Evolutionary conservation across 108 stramenopile species (phyloP).

Genomic region (Cyclotella atomus): DNA sequence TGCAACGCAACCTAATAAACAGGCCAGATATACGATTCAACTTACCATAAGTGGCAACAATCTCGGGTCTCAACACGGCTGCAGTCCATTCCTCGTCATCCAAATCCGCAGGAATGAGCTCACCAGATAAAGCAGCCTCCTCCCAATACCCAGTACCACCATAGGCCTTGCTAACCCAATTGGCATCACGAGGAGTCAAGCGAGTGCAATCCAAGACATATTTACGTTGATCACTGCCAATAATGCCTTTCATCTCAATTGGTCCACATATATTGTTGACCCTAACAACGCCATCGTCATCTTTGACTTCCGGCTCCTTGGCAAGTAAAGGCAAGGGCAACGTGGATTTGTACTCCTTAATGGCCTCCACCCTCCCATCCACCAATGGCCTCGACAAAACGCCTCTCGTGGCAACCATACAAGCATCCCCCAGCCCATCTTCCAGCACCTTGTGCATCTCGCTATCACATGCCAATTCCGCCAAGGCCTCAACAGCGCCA

Average conservation of each 20-base stretch:
- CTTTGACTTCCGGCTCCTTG: constrained; percentile 47
- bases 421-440: constrained; percentile 60
- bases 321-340: constrained; percentile 4
- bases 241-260: constrained; percentile 92
- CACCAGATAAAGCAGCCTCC: constrained; percentile 3
- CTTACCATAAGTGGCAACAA: constrained; percentile 74
- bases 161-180: constrained; percentile 79
- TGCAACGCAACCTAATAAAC: too few relatives aligned
- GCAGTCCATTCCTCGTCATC: constrained; percentile 84
- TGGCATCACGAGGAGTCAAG: constrained; percentile 94
- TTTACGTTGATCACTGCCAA: constrained; percentile 87
- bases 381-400: constrained; percentile 59
- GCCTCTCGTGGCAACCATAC: constrained; percentile 72
- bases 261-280: constrained; percentile 73
- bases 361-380: constrained; percentile 60
- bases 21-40: too few relatives aligned
- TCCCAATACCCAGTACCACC: constrained; percentile 87
- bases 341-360: constrained; percentile 47
- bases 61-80: constrained; percentile 84
- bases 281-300: constrained; percentile 24
- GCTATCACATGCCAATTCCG: constrained; percentile 66
- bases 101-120: constrained; percentile 33
- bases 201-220: constrained; percentile 94
- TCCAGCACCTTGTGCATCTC: constrained; percentile 86
- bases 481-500: constrained; percentile 88